Conservation (phyloP, 768 basidiomycete genomes). For the Gelatoporia subvermispora region DNA sequence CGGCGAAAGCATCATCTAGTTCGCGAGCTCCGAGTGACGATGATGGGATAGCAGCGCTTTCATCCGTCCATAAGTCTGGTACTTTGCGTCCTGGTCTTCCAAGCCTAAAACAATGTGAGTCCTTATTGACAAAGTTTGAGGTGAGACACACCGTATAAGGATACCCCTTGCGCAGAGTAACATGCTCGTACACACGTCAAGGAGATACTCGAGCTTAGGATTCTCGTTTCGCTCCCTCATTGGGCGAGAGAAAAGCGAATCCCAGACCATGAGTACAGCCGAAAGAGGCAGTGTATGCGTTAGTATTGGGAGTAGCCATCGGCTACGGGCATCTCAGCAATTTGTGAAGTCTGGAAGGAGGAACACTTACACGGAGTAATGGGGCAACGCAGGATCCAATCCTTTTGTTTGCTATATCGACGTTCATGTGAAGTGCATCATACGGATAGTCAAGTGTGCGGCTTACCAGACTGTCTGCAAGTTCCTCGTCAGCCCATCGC, state of each 20-base stretch:
- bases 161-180: constrained; percentile 51
- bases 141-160: constrained; percentile 39
- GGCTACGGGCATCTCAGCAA: constrained; percentile 34
- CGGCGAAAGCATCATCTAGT: constrained; percentile 59
- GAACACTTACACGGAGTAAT: constrained; percentile 69
- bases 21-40: constrained; percentile 46
- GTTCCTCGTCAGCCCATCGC: constrained; percentile 58
- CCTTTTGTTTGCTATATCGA: constrained; percentile 50
- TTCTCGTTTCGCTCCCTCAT: constrained; percentile 47
- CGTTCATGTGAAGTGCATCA: not conserved
- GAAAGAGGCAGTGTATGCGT: constrained; percentile 68
- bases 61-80: constrained; percentile 52
- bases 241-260: constrained; percentile 59
- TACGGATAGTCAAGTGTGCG: not conserved
- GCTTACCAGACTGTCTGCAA: constrained; percentile 55
- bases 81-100: constrained; percentile 41
- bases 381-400: constrained; percentile 65
- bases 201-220: constrained; percentile 62
- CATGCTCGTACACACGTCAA: constrained; percentile 70
- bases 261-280: constrained; percentile 62
- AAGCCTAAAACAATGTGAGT: constrained; percentile 35
- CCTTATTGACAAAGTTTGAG: not conserved
- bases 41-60: constrained; percentile 31
- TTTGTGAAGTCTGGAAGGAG: not conserved
- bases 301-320: constrained; percentile 69